Evolutionary conservation across 257 asterid species (phyloP).

Genomic region (Solanum sejunctum): DNA sequence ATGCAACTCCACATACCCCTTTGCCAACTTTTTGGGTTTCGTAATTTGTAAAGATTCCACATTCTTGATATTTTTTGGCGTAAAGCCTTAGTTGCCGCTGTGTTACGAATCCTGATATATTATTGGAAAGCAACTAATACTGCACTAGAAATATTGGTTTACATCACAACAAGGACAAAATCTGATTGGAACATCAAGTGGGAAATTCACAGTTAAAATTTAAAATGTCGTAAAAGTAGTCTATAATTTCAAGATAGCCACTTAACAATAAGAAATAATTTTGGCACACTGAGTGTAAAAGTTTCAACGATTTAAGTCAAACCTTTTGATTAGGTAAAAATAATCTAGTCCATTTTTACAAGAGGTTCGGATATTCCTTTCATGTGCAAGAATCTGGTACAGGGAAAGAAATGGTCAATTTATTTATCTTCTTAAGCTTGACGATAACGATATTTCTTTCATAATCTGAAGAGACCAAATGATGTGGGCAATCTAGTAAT

Average conservation of each 20-base stretch:
- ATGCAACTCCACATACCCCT: not conserved
- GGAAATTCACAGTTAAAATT: not conserved
- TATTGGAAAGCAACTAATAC: not conserved
- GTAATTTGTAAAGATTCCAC: not conserved
- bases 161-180: not conserved
- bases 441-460: slow-evolving; percentile 15
- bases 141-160: not conserved
- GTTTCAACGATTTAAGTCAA: not conserved
- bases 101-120: not conserved
- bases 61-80: not conserved
- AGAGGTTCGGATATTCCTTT: not conserved
- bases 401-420: slow-evolving; percentile 15
- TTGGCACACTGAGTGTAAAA: not conserved
- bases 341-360: not conserved
- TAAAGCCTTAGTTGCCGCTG: not conserved
- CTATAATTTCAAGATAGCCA: not conserved
- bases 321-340: not conserved
- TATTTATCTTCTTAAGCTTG: slow-evolving; percentile 3
- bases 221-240: not conserved
- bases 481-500: slow-evolving; percentile 30
- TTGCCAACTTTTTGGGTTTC: not conserved
- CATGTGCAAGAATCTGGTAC: not conserved
- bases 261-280: not conserved
- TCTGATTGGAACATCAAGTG: not conserved
- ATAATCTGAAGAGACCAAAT: slow-evolving; percentile 25